Evolutionary conservation across 352 stramenopile genomes (phyloP), one percentile per base, ranked within the genome.

Genomic region (Phytophthora tentaculata): DNA sequence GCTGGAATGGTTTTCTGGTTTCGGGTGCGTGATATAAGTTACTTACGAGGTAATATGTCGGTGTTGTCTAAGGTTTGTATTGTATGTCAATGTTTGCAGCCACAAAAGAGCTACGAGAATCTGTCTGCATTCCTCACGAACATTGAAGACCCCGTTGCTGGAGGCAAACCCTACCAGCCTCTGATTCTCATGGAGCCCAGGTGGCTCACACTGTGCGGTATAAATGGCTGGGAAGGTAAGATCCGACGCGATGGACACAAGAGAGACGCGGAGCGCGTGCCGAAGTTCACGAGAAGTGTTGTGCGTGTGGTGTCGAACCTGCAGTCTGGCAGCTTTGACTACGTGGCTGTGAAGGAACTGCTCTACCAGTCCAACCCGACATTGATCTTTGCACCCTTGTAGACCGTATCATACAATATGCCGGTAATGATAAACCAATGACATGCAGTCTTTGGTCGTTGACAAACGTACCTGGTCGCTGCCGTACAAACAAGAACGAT

Each of bases 1-100:
- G 76, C 80, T 49, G 79, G 79, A 0, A 74, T 89, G 68, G 69
- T 93, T 12, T 90, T 89, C 53, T 93, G 84, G 84, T 93, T 93
- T 50, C 79, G 80, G 32, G 84, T 92, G 67, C 9, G 78, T 74
- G 24, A n/a, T n/a, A n/a, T n/a, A n/a, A n/a, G n/a, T n/a, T n/a
- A n/a, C n/a, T n/a, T n/a, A n/a, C n/a, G n/a, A n/a, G n/a, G n/a
- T n/a, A n/a, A n/a, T n/a, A n/a, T n/a, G n/a, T n/a, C n/a, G n/a
- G n/a, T n/a, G n/a, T n/a, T n/a, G n/a, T 43, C 35, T 19, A 24
- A 28, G 7, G 14, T 6, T 86, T 77, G 51, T 80, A 49, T 53
- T n/a, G 28, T 35, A 26, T 81, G 39, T 17, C n/a, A 35, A 28
- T 58, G 3, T 39, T 22, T 55, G 35, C 51, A 91, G 84, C 84